Base-by-base conservation (phyloP, 257 asterid genomes). In the Voacanga thouarsii region DNA sequence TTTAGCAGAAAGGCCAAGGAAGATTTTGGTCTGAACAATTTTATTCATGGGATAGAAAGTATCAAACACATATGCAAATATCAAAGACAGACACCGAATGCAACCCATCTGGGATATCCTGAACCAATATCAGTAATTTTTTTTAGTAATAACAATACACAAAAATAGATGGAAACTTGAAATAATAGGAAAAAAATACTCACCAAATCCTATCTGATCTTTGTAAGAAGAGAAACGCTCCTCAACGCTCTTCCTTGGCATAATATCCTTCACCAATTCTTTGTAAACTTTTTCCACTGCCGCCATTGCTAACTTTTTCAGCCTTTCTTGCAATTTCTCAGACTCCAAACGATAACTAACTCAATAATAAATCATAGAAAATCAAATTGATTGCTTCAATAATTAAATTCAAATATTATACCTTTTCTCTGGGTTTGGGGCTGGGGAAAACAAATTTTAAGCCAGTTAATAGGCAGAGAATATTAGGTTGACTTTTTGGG, bases 161-260 rank as follows among this genome's bases (percentile, higher is more conserved):
- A 33, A 33, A 33, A 30, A 33, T n/a, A 64, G 70, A 64, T 33
- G 69, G 7, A 47, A 30, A 64, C 5, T 64, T 64, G 37, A 30
- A 68, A 30, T 41, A 19, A 68, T 41, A 24, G 67, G 72, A 14
- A 45, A 19, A n/a, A 19, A 79, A 75, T 39, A 47, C 71, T 82
- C 71, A 95, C 99, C 99, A 64, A 95, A 92, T 74, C 99, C 99
- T 41, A 95, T 55, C 82, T 95, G 98, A 89, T 95, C 96, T 84
- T 95, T 93, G 90, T 93, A 95, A 74, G 99, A 84, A 78, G 99
- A 95, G 78, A 93, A 95, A 60, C 98, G 98, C 80, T 95, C 98
- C 56, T 83, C 89, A 43, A 82, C 91, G 26, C 76, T 51, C 82
- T 85, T 92, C 83, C 7, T 89, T 3, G 96, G 98, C 24, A 97